phyloP scores from a whole-genome alignment of 176 grass and related monocot genomes.

The Chloris gayana region DNA sequence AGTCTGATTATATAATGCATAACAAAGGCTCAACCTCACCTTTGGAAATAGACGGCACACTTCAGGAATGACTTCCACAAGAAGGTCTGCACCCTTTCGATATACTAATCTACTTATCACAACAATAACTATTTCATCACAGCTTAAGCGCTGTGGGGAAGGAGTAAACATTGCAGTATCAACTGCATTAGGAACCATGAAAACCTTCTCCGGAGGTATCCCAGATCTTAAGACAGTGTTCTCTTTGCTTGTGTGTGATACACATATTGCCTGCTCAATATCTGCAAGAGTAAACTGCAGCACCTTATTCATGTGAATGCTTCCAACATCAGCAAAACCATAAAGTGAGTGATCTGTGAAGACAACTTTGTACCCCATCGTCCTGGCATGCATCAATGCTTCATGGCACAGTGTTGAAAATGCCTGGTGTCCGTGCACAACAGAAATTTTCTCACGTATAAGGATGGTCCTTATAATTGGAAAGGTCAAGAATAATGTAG shows the following conservation, averaged over 20 bases:
- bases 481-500: slow-evolving; percentile 84
- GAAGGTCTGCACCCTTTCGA: slow-evolving; percentile 91
- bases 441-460: slow-evolving; percentile 86
- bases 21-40: slow-evolving; percentile 50
- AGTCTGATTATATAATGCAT: background rate
- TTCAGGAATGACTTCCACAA: slow-evolving; percentile 97
- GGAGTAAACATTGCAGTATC: slow-evolving; percentile 98
- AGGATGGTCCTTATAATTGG: slow-evolving; percentile 80
- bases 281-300: slow-evolving; percentile 97
- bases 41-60: slow-evolving; percentile 86
- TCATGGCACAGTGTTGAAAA: slow-evolving; percentile 97
- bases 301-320: slow-evolving; percentile 99
- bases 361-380: slow-evolving; percentile 91
- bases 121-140: slow-evolving; percentile 90
- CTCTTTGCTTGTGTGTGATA: slow-evolving; percentile 96
- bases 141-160: slow-evolving; percentile 50
- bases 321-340: slow-evolving; percentile 90
- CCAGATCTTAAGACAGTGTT: slow-evolving; percentile 94
- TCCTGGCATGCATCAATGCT: slow-evolving; percentile 88
- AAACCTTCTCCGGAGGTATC: slow-evolving; percentile 81
- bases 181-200: slow-evolving; percentile 96
- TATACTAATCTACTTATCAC: slow-evolving; percentile 95
- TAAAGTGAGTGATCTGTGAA: slow-evolving; percentile 99
- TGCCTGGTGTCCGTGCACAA: slow-evolving; percentile 95
- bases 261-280: slow-evolving; percentile 93